Conservation (phyloP, 768 basidiomycete species). For the Amanita phalloides region DNA sequence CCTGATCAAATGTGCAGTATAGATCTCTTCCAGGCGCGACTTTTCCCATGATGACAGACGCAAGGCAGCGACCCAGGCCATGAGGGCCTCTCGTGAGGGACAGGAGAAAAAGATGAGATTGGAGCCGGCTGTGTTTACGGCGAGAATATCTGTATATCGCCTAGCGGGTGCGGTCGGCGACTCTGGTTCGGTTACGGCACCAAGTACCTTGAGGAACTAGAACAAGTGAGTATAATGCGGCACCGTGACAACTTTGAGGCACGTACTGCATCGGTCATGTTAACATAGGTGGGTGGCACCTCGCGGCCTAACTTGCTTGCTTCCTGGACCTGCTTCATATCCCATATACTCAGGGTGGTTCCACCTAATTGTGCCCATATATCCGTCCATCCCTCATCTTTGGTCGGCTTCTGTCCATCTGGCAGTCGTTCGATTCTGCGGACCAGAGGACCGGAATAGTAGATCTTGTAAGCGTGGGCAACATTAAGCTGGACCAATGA, state of each 20-base stretch:
- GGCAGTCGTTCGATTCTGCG: slow-evolving; percentile 69
- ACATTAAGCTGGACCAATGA: slow-evolving; percentile 66
- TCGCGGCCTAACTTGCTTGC: slow-evolving; percentile 72
- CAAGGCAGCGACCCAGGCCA: slow-evolving; percentile 88
- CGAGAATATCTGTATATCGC: slow-evolving; percentile 70
- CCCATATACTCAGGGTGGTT: slow-evolving; percentile 85
- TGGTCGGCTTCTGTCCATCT: slow-evolving; percentile 57
- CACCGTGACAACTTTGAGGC: background rate
- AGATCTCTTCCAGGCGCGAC: slow-evolving; percentile 90
- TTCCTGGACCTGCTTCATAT: slow-evolving; percentile 80
- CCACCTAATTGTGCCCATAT: slow-evolving; percentile 89
- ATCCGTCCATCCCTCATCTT: slow-evolving; percentile 73
- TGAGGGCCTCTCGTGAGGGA: slow-evolving; percentile 52
- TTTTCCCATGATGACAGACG: slow-evolving; percentile 93
- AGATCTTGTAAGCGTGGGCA: slow-evolving; percentile 76
- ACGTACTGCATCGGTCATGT: slow-evolving; percentile 81
- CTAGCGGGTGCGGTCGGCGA: slow-evolving; percentile 36
- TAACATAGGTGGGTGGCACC: slow-evolving; percentile 81
- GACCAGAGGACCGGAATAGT: slow-evolving; percentile 77
- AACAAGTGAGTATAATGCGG: slow-evolving; percentile 1
- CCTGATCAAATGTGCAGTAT: slow-evolving; percentile 87
- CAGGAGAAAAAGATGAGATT: slow-evolving; percentile 88
- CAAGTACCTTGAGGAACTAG: slow-evolving; percentile 73
- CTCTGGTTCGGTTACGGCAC: slow-evolving; percentile 57
- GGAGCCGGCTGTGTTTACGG: slow-evolving; percentile 88